Evolutionary conservation across 805 yeast species (phyloP), one percentile per base, ranked within the genome.

Genomic region (Suhomyces prunicola): DNA sequence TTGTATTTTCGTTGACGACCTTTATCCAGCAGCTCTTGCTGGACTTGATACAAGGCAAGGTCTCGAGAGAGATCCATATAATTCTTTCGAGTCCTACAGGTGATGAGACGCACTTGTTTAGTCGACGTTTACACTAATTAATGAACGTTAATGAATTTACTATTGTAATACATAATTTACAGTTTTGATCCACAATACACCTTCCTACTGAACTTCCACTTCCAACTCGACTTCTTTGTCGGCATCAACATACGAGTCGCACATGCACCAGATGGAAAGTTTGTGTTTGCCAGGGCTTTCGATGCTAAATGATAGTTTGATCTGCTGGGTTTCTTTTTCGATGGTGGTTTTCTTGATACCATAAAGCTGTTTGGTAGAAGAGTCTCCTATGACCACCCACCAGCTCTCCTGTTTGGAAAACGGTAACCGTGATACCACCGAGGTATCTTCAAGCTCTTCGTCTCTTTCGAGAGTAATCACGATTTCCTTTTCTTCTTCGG

Each of bases 221-320:
- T 77, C 81, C 47, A 87, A 73, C 9, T 74, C 67, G 23, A 85
- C 79, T 70, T 93, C 97, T 66, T 88, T 89, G 65, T 93, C 99
- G 2, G 91, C 96, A 64, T 92, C 98, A n/a, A 90, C 63, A 61
- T 92, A 93, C 0, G 96, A 86, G 62, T 92, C 97, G 70, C 97
- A 88, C 65, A 92, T 81, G 63, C 93, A 85, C 96, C 96, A 92
- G 1, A 90, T 72, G 0, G 85, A 81, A 24, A 92, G 68, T 15
- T 77, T 64, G 51, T 86, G 88, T 5, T 73, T 65, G 0, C 97
- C 97, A 3, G 80, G 66, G 3, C 70, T 76, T 0, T 89, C 84
- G 8, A 90, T 61, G 0, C 82, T 72, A 54, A 88, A 81, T 26
- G 78, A 80, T 44, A 93, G 57, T 6, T 71, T 72, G 13, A 86